Evolutionary conservation across 208 protist species (phyloP), one percentile per base, ranked within the genome.

Genomic region (Trypanosoma mega): DNA sequence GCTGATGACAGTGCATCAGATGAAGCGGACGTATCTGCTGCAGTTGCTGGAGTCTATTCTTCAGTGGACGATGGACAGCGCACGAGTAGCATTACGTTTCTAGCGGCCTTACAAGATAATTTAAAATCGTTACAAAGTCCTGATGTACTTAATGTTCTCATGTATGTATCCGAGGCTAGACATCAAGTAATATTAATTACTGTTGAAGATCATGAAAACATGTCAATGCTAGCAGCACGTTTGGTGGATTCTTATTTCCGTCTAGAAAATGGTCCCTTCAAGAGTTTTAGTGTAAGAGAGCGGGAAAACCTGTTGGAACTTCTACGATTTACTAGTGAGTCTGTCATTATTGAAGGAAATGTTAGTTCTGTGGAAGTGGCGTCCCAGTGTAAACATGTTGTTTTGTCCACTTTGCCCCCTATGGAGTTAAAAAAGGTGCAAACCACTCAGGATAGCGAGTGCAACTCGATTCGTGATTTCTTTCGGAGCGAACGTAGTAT

Each of bases 121-220:
- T 48, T 85, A 18, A 50, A 72, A 31, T 51, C 54, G 5, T 72
- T 61, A 16, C 65, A 75, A 7, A 71, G 62, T 34, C 23, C 55
- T 12, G 60, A 74, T 20, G 68, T 84, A 39, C 31, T 77, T 1
- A 66, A 59, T 51, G 69, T 82, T 18, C 63, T 82, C 16, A 59
- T 85, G 24, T 78, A 78, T 66, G 60, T 64, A 8, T 70, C 61
- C 20, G 14, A 48, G 14, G 26, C 61, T 39, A 74, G 65, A 43
- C 66, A 78, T 49, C 74, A 70, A 21, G 63, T 78, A 4, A 84
- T 65, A 37, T 58, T 80, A 30, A 34, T 79, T 30, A 75, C 74
- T 3, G 56, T 78, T 6, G 33, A 39, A 21, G 47, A 65, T 29
- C 30, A 31, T 31, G 77, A 88, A 39, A 74, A 44, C 2, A 79